Percentiles rank a stretch among this genome's conserved stretches.
phyloP scores from a whole-genome alignment of 352 stramenopile species.

The Globisporangium okanoganense region DNA sequence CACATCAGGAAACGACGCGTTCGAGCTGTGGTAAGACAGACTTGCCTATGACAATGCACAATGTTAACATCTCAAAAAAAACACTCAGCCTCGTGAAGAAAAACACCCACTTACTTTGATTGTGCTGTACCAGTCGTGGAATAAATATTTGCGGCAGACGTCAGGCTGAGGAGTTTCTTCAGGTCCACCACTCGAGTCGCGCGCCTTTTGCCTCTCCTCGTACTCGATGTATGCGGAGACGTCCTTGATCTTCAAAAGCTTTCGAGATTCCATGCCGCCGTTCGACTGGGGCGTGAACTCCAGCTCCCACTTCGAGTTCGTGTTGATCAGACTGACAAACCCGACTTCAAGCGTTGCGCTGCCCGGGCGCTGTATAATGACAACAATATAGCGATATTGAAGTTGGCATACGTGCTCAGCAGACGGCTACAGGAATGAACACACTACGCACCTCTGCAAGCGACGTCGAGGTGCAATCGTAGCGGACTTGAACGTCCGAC shows the following conservation, averaged over 20 bases:
- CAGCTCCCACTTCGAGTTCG: conserved; percentile 71
- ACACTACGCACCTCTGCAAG: conserved; percentile 42
- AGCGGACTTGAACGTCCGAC: conserved; percentile 75
- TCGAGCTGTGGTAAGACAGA: conserved; percentile 75
- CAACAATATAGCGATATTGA: background rate
- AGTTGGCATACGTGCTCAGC: background rate
- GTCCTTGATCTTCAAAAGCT: conserved; percentile 62
- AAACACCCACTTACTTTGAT: conserved; percentile 47
- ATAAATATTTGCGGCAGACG: conserved; percentile 63
- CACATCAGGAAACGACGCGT: conserved; percentile 77
- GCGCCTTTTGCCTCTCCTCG: conserved; percentile 12
- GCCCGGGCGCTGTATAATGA: conserved; percentile 38
- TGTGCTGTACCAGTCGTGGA: conserved; percentile 79
- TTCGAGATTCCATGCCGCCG: conserved; percentile 72
- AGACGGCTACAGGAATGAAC: background rate
- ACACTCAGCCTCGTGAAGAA: too few species aligned
- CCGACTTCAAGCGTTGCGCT: conserved; percentile 68
- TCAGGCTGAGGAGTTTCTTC: conserved; percentile 15
- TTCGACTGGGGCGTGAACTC: conserved; percentile 74
- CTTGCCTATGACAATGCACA: conserved; percentile 25
- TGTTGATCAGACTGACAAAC: conserved; percentile 68
- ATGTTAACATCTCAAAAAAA: background rate
- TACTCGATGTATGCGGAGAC: conserved; percentile 79
- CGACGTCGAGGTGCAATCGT: conserved; percentile 69
- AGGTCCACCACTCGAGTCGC: background rate